Evolutionary conservation across 345 rosid genomes (phyloP), one percentile per base, ranked within the genome.

Genomic region (Trapa bicornis): DNA sequence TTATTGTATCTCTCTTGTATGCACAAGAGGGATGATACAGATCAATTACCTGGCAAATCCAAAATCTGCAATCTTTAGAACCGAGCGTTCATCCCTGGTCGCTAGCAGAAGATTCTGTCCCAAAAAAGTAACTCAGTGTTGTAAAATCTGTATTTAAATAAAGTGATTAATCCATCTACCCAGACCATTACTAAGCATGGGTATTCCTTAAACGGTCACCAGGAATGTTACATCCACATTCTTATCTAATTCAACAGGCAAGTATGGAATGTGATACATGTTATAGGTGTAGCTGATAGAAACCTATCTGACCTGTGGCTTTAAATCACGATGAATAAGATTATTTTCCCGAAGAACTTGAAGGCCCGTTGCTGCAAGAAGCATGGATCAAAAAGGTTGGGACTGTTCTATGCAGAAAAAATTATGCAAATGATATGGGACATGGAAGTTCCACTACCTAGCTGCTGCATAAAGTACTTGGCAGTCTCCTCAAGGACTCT

Each of bases 11-110:
- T 16, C 2, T 43, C 42, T 17, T 35, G 62, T 14, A 50, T 39
- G 13, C 12, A 48, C 6, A 32, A 29, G n/a, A 42, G 6, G 14
- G 16, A 35, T 9, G 61, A 37, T 61, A 11, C 10, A 42, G 33
- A 47, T 35, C 63, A 53, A 16, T 71, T 84, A 91, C 99, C 99
- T 91, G 64, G 99, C 99, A 84, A 95, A 95, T 79, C 99, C 97
- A 80, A 95, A 95, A 79, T 95, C 99, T 4, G 99, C 99, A 74
- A 95, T 91, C 89, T 89, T 95, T 80, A 95, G 72, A 72, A 76
- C 80, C 63, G 92, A 87, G 73, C 71, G 80, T 64, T 77, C 69
- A 37, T 84, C 90, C 67, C 75, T 87, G 68, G 86, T 76, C 67
- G 89, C 82, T 67, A 95, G 92, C 68, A 95, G 96, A 80, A 95